Evolutionary conservation across 345 rosid species (phyloP), one percentile per base, ranked within the genome.

Genomic region (Salix dunnii): DNA sequence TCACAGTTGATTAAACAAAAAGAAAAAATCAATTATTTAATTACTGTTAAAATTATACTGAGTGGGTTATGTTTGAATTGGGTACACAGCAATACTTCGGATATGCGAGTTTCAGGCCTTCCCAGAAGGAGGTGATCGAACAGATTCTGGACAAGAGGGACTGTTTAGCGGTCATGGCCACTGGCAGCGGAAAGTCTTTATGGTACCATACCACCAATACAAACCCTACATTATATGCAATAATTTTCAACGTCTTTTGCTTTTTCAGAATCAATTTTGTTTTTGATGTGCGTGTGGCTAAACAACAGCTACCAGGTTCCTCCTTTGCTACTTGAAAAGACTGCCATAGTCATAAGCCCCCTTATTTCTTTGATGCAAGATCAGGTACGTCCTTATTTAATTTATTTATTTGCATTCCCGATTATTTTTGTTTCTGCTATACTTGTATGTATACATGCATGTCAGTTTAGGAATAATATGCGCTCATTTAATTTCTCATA

Each of bases 311-410:
- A 86, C 67, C 89, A 86, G 82, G 71, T 84, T 79, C 87, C 87
- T 77, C 89, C 87, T 17, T 76, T 84, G 76, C 18, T 86, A 23
- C 75, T 74, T 28, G 80, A 66, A 27, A 82, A 82, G 77, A 84
- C 87, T 23, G 86, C 78, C 0, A 25, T 86, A 27, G 87, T 86
- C 67, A 82, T 86, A 20, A 86, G 89, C 81, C 89, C 87, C 27
- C 89, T 86, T 65, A 82, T 86, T 64, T 84, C 89, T 25, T 55
- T 86, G 58, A 86, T 86, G 89, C 89, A 84, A 80, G 89, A 86
- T 76, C 87, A 86, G 83, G 88, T 81, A 67, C n/a, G 88, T 85
- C 61, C n/a, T 14, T 20, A 12, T 25, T 18, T 25, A 16, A 8
- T 40, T 17, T 40, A 1, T 14, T 10, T 72, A 68, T 61, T 33